Conservation (phyloP, 1,284 basidiomycete genomes). For the Leccinum glutinopallens region DNA sequence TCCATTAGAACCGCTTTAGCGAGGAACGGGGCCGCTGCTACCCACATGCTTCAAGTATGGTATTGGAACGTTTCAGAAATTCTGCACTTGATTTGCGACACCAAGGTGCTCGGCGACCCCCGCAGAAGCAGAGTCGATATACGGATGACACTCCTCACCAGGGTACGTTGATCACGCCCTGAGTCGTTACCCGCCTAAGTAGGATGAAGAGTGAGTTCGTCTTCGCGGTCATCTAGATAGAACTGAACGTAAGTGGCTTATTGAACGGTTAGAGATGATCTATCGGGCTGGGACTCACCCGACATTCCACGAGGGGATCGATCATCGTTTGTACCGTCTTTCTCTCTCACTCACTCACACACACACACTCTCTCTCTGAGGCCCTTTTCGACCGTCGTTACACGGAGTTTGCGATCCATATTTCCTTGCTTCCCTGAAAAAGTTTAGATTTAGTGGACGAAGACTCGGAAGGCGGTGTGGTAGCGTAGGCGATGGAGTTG, state of each 20-base stretch:
- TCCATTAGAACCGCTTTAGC: slow-evolving; percentile 5
- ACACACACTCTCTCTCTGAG: slow-evolving; percentile 56
- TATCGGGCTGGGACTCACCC: slow-evolving; percentile 48
- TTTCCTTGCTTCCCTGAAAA: slow-evolving; percentile 67
- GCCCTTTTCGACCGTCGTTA: slow-evolving; percentile 96
- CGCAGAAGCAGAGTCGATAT: neutral
- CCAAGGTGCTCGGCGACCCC: slow-evolving; percentile 90
- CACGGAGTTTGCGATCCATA: slow-evolving; percentile 78
- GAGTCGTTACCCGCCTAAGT: slow-evolving; percentile 92
- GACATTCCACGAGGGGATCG: slow-evolving; percentile 81
- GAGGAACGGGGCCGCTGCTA: slow-evolving; percentile 13
- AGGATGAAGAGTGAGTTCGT: slow-evolving; percentile 93
- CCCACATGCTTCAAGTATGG: slow-evolving; percentile 91
- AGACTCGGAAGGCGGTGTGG: slow-evolving; percentile 28
- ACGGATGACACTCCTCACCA: slow-evolving; percentile 48
- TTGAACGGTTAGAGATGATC: neutral
- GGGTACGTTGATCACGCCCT: slow-evolving; percentile 95
- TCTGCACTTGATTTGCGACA: slow-evolving; percentile 91
- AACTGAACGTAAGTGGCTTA: slow-evolving; percentile 56
- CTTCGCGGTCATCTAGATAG: slow-evolving; percentile 90
- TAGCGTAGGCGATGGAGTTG: slow-evolving; percentile 44
- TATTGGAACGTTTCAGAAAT: slow-evolving; percentile 89
- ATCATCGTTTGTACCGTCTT: slow-evolving; percentile 87
- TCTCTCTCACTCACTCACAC: slow-evolving; percentile 47
- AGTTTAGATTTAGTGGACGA: slow-evolving; percentile 32